phyloP scores from a whole-genome alignment of 805 yeast species.

The Yamadazyma nakazawae region DNA sequence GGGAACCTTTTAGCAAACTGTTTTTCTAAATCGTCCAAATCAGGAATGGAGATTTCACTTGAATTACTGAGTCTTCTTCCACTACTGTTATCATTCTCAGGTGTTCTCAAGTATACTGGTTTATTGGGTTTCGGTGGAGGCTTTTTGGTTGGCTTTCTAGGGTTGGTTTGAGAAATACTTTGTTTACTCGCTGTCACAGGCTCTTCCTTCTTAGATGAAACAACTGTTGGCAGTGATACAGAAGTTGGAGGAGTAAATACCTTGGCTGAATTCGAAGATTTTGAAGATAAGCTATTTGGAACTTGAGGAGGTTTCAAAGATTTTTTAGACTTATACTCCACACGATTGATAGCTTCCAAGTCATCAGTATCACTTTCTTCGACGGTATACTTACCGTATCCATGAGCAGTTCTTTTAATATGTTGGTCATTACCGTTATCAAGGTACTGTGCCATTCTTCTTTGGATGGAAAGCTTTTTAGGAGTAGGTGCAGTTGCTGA shows the following conservation, averaged over 20 bases:
- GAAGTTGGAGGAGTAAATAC: background rate
- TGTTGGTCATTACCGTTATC: conserved; percentile 42
- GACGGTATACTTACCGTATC: conserved; percentile 77
- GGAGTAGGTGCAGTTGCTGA: background rate
- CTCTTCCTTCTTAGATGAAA: too few relatives aligned
- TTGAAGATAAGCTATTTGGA: conserved; percentile 28
- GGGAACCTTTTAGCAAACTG: conserved; percentile 60
- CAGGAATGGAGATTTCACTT: conserved; percentile 46
- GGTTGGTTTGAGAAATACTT: background rate
- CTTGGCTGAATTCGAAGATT: background rate
- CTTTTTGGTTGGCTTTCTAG: conserved; percentile 18
- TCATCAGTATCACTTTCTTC: conserved; percentile 29
- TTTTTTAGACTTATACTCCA: conserved; percentile 6
- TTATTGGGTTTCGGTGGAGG: conserved; percentile 68
- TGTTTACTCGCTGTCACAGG: too few relatives aligned
- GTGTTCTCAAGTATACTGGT: conserved; percentile 51
- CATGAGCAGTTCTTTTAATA: conserved; percentile 62
- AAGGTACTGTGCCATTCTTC: conserved; percentile 50
- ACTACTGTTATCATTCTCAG: conserved; percentile 14
- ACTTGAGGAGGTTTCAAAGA: conserved; percentile 33
- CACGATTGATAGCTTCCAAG: conserved; percentile 27
- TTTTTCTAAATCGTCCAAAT: conserved; percentile 56
- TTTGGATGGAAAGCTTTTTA: conserved; percentile 44
- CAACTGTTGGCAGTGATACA: too few relatives aligned
- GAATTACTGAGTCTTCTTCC: conserved; percentile 29